These are phyloP conservation scores for Trifolium pratense DNA, from an alignment of 306 rosid species.

Conservation along the genomic window DNA sequence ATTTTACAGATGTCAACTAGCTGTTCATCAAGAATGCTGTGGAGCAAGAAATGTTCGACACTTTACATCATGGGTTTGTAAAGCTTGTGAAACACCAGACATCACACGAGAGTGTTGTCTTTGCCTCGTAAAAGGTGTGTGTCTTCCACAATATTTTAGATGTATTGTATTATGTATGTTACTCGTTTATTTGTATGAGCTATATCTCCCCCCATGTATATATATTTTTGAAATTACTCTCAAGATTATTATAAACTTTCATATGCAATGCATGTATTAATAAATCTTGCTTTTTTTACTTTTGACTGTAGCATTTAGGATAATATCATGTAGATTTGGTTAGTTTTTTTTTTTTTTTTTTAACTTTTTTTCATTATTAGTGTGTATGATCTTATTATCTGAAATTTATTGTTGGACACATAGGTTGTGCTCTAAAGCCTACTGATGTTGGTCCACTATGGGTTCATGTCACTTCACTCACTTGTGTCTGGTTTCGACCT, in stretches of 20 bases:
- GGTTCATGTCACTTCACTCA: conserved; percentile 94
- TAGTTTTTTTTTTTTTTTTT: conserved; percentile 14
- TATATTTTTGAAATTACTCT: conserved; percentile 1
- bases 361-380: conserved; percentile 20
- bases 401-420: conserved; percentile 32
- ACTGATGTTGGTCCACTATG: conserved; percentile 78
- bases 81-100: too few relatives aligned
- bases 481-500: conserved; percentile 95
- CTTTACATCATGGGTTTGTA: too few relatives aligned
- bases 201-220: conserved; percentile 11
- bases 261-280: too few relatives aligned
- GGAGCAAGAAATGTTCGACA: too few relatives aligned
- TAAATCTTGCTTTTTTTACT: conserved; percentile 17
- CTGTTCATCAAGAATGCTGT: too few relatives aligned
- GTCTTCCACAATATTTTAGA: too few relatives aligned
- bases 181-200: conserved; percentile 24
- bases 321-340: conserved; percentile 17
- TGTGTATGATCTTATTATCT: conserved; percentile 37
- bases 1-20: too few relatives aligned
- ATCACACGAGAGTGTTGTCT: too few relatives aligned
- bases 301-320: conserved; percentile 15
- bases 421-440: conserved; percentile 95
- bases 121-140: too few relatives aligned
- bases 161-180: too few relatives aligned
- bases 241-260: conserved; percentile 23